Evolutionary conservation across 345 rosid genomes (phyloP).

Genomic region (Eucalyptus dawsonii): DNA sequence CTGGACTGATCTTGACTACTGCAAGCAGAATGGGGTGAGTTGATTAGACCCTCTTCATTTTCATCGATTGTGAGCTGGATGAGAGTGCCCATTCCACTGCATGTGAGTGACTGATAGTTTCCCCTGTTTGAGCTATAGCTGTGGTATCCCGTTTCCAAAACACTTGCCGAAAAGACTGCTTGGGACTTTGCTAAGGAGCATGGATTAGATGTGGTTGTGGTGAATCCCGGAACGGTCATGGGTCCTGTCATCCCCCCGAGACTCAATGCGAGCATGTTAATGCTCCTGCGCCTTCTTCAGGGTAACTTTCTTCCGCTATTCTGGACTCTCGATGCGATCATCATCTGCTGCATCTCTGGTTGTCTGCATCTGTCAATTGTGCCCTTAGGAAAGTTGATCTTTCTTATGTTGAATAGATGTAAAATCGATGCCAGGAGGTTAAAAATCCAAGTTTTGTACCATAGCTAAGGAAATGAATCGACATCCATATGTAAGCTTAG

Average conservation of each 20-base stretch:
- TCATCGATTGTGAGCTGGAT: too few relatives aligned
- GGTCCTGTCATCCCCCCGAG: constrained; percentile 72
- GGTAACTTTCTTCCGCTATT: constrained; percentile 15
- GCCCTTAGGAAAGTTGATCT: neutral
- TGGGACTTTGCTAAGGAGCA: constrained; percentile 69
- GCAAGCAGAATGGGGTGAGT: too few relatives aligned
- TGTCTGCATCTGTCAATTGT: neutral
- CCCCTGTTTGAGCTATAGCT: neutral
- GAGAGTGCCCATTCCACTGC: too few relatives aligned
- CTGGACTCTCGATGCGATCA: neutral
- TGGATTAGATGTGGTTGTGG: constrained; percentile 78
- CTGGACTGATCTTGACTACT: too few relatives aligned
- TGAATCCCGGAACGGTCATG: constrained; percentile 92
- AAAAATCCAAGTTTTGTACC: neutral
- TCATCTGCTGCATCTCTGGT: neutral
- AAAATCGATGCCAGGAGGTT: neutral
- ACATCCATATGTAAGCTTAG: neutral
- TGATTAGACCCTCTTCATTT: too few relatives aligned
- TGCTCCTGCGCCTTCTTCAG: constrained; percentile 61
- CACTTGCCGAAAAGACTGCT: too few relatives aligned
- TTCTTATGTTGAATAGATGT: neutral
- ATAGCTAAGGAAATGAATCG: neutral
- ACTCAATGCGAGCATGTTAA: constrained; percentile 73
- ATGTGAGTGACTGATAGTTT: too few relatives aligned
- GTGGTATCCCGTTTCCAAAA: too few relatives aligned